Evolutionary conservation across 805 yeast genomes (phyloP).

Genomic region (Candida nanaspora): DNA sequence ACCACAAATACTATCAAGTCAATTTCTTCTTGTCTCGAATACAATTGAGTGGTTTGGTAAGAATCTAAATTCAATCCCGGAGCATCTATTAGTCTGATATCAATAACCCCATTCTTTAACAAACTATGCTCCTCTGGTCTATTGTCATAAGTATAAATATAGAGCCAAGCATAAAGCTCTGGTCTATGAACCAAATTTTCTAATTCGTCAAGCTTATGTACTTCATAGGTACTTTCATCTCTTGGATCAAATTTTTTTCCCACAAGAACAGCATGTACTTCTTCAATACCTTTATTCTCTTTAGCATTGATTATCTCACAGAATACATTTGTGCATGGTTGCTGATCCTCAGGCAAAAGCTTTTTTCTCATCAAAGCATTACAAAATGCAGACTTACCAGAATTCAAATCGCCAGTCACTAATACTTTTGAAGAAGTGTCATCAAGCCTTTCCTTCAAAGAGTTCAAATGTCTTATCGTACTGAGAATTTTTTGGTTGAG

Average conservation of each 20-base stretch:
- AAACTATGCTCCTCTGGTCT: conserved; percentile 63
- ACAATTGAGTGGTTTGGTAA: conserved; percentile 89
- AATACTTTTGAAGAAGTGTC: conserved; percentile 91
- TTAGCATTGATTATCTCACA: conserved; percentile 88
- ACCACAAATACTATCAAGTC: conserved; percentile 95
- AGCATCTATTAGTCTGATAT: conserved; percentile 89
- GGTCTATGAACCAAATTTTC: conserved; percentile 66
- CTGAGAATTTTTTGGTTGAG: conserved; percentile 61
- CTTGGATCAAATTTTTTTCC: conserved; percentile 41
- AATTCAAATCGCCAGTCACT: conserved; percentile 93
- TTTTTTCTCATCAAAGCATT: conserved; percentile 76
- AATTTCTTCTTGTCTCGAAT: conserved; percentile 94
- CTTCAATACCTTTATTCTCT: conserved; percentile 70
- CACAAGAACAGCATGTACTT: conserved; percentile 83
- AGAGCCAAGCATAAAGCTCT: conserved; percentile 64
- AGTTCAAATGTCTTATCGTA: conserved; percentile 57
- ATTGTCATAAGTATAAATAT: conserved; percentile 75
- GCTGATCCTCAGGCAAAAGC: conserved; percentile 90
- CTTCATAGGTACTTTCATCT: conserved; percentile 62
- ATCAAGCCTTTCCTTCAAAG: conserved; percentile 76
- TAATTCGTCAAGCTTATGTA: conserved; percentile 46
- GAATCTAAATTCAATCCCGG: conserved; percentile 95
- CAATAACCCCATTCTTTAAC: conserved; percentile 83
- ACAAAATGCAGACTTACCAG: conserved; percentile 95
- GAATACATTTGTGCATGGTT: conserved; percentile 94